A percentile compares a stretch with the other conserved stretches of the same genome.
Conservation (phyloP, 2,329 filamentous ascomycete species). For the Ustulina deusta region DNA sequence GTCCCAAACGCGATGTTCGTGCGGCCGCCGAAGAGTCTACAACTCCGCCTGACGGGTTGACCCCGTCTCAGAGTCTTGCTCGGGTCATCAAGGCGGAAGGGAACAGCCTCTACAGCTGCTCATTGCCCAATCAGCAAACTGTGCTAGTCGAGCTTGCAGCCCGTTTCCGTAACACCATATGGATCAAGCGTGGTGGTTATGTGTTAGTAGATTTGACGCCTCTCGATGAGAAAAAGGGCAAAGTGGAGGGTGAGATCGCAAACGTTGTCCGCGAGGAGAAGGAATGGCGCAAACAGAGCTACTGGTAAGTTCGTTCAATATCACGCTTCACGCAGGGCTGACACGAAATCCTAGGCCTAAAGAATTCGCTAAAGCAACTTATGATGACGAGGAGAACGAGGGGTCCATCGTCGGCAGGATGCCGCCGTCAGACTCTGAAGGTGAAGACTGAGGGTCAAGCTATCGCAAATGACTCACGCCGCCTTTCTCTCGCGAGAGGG, state of each 20-base stretch:
- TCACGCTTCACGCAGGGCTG: constrained; percentile 21
- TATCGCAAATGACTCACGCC: constrained; percentile 34
- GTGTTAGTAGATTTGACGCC: constrained; percentile 81
- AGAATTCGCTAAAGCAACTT: constrained; percentile 77
- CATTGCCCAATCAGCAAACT: constrained; percentile 73
- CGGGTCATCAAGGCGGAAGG: constrained; percentile 85
- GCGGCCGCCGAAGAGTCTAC: constrained; percentile 80
- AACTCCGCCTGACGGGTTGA: constrained; percentile 69
- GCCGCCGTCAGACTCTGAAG: constrained; percentile 84
- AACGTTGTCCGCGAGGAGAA: constrained; percentile 94
- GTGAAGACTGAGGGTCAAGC: constrained; percentile 60
- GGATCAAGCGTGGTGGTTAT: constrained; percentile 90
- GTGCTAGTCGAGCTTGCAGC: constrained; percentile 84
- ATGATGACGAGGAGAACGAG: constrained; percentile 70
- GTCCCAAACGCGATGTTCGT: constrained; percentile 80
- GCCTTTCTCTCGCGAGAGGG: constrained; percentile 43
- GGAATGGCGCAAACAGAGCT: constrained; percentile 87
- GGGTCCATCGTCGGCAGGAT: constrained; percentile 86
- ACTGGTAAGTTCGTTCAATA: constrained; percentile 73
- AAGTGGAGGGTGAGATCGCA: constrained; percentile 87
- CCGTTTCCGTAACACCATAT: constrained; percentile 90
- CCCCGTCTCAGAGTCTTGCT: constrained; percentile 75
- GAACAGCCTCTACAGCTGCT: constrained; percentile 88
- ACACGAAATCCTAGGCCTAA: constrained; percentile 70
- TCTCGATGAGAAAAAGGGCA: constrained; percentile 76